These are phyloP conservation scores for Miamiensis avidus DNA, from an alignment of 169 alveolate species.

Conservation along the genomic window DNA sequence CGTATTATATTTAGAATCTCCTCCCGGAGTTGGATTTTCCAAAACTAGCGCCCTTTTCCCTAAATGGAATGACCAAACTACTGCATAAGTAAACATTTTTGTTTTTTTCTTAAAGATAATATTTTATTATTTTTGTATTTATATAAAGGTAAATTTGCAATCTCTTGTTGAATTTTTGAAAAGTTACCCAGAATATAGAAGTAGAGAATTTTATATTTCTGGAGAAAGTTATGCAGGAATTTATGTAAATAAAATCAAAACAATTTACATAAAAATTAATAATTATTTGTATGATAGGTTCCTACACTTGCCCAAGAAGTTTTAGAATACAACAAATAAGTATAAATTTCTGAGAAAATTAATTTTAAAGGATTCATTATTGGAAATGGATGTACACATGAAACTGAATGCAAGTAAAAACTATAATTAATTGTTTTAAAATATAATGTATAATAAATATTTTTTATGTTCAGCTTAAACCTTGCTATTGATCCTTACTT, in stretches of 20 bases:
- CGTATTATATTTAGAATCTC: conserved; percentile 76
- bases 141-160: conserved; percentile 44
- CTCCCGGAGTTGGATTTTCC: conserved; percentile 61
- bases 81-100: conserved; percentile 38
- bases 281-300: too few relatives aligned
- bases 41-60: conserved; percentile 30
- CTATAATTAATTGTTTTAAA: too few relatives aligned
- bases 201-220: conserved; percentile 69
- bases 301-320: conserved; percentile 75
- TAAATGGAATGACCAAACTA: conserved; percentile 58
- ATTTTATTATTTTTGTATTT: too few relatives aligned
- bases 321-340: neutral
- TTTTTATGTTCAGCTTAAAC: too few relatives aligned
- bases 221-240: conserved; percentile 88
- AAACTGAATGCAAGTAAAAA: conserved; percentile 34
- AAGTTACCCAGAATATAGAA: conserved; percentile 63
- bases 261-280: too few relatives aligned
- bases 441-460: too few relatives aligned
- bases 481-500: neutral
- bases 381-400: conserved; percentile 69
- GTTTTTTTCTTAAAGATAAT: too few relatives aligned
- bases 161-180: conserved; percentile 65
- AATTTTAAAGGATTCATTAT: conserved; percentile 53
- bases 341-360: conserved; percentile 8
- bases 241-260: too few relatives aligned